These are phyloP conservation scores for Candida glucosophila DNA, from an alignment of 1,139 yeast genomes.

Conservation along the genomic window DNA sequence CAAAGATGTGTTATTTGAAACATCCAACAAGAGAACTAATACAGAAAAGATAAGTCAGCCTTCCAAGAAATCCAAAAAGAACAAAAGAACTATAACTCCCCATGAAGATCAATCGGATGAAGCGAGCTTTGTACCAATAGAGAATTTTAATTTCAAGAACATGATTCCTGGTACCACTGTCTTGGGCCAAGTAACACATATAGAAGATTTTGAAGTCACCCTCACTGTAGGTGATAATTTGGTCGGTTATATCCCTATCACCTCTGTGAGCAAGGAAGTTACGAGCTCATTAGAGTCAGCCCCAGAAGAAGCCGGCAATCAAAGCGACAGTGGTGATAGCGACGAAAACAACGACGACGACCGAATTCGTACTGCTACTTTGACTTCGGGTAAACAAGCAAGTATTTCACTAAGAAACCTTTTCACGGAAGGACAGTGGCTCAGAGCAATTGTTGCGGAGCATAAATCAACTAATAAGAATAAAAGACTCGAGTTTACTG, in stretches of 20 bases:
- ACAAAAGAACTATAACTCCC: conserved; percentile 15
- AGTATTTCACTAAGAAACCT: conserved; percentile 48
- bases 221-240: conserved; percentile 78
- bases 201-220: conserved; percentile 56
- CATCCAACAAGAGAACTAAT: conserved; percentile 24
- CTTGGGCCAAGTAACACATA: conserved; percentile 63
- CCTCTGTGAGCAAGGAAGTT: conserved; percentile 61
- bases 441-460: conserved; percentile 65
- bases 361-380: conserved; percentile 18
- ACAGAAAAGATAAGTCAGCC: conserved; percentile 16
- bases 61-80: conserved; percentile 20
- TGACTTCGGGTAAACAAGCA: conserved; percentile 20
- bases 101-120: conserved; percentile 15
- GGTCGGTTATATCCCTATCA: conserved; percentile 71
- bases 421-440: conserved; percentile 76
- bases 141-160: conserved; percentile 51
- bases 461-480: conserved; percentile 32
- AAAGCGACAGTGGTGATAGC: conserved; percentile 32
- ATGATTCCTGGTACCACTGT: conserved; percentile 64
- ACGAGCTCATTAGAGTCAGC: conserved; percentile 50
- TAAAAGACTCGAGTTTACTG: conserved; percentile 61
- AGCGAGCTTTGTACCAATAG: conserved; percentile 46
- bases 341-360: conserved; percentile 38
- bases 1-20: conserved; percentile 71
- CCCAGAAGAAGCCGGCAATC: too few relatives aligned